Conservation (phyloP, 371 early-diverging fungal genomes). For the Saksenaea oblongispora region DNA sequence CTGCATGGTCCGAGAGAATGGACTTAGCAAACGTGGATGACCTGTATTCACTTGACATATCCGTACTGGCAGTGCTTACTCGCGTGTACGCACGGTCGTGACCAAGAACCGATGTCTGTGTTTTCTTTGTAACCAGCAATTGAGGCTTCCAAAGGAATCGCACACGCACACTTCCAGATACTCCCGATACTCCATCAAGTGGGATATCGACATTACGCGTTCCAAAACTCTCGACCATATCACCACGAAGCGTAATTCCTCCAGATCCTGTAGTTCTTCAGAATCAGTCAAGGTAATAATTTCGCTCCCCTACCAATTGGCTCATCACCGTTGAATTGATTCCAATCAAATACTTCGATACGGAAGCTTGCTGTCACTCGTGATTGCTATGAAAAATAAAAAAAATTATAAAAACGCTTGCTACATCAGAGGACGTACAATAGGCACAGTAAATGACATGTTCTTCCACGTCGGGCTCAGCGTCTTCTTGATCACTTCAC, state of each 20-base stretch:
- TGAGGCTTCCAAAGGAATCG: conserved; percentile 52
- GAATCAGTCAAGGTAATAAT: not conserved
- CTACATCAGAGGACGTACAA: conserved; percentile 43
- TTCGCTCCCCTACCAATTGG: conserved; percentile 47
- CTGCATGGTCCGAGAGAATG: not conserved
- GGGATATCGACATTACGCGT: conserved; percentile 38
- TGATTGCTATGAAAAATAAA: conserved; percentile 40
- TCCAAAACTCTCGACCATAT: conserved; percentile 43
- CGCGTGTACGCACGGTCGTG: conserved; percentile 15
- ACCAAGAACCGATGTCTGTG: conserved; percentile 38
- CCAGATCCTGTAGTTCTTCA: conserved; percentile 30
- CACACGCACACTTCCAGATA: conserved; percentile 33
- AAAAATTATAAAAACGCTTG: conserved; percentile 8
- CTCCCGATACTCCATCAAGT: conserved; percentile 38
- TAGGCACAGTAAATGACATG: conserved; percentile 70
- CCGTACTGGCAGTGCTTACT: not conserved
- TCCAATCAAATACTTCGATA: conserved; percentile 85
- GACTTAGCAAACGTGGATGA: not conserved
- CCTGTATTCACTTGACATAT: not conserved
- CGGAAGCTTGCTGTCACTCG: conserved; percentile 60
- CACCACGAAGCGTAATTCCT: conserved; percentile 42
- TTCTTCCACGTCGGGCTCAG: conserved; percentile 84
- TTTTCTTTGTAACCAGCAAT: conserved; percentile 32
- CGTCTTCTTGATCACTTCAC: conserved; percentile 75
- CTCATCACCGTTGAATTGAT: conserved; percentile 64